These are phyloP conservation scores for Polychytrium aggregatum DNA, from an alignment of 192 early-diverging fungal genomes.

Conservation along the genomic window DNA sequence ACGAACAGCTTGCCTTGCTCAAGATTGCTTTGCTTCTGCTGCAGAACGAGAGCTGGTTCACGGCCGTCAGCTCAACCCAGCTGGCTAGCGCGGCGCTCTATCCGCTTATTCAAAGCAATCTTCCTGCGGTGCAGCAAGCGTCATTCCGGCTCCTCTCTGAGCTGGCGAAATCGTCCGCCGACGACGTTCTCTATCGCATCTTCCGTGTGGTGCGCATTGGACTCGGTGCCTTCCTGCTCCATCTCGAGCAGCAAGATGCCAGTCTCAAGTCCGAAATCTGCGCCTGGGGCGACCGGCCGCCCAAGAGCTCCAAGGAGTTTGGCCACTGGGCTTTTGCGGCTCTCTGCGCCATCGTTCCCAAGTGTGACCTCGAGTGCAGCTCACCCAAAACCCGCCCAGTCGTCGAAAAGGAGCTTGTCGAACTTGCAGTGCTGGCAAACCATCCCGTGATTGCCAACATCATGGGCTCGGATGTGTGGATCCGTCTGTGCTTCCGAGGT, in stretches of 20 bases:
- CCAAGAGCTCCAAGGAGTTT: slow-evolving; percentile 14
- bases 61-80: slow-evolving; percentile 7
- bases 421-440: slow-evolving; percentile 38
- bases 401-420: slow-evolving; percentile 23
- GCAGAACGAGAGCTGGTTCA: slow-evolving; percentile 19
- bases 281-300: slow-evolving; percentile 27
- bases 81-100: too few species aligned
- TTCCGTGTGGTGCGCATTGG: slow-evolving; percentile 23
- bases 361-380: too few species aligned
- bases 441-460: slow-evolving; percentile 25
- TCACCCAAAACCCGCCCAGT: too few species aligned
- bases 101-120: too few species aligned
- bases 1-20: slow-evolving; percentile 58
- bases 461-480: slow-evolving; percentile 69
- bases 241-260: not conserved
- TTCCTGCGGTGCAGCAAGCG: too few species aligned
- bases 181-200: too few species aligned
- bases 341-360: slow-evolving; percentile 20
- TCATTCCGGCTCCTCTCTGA: too few species aligned
- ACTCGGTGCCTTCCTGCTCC: slow-evolving; percentile 16
- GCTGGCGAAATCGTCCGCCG: too few species aligned
- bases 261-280: slow-evolving; percentile 5
- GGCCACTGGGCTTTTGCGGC: slow-evolving; percentile 16
- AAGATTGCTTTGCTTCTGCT: slow-evolving; percentile 33
- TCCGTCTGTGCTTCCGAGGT: slow-evolving; percentile 65